phyloP scores from a whole-genome alignment of 306 rosid species.

The Pyrus communis region DNA sequence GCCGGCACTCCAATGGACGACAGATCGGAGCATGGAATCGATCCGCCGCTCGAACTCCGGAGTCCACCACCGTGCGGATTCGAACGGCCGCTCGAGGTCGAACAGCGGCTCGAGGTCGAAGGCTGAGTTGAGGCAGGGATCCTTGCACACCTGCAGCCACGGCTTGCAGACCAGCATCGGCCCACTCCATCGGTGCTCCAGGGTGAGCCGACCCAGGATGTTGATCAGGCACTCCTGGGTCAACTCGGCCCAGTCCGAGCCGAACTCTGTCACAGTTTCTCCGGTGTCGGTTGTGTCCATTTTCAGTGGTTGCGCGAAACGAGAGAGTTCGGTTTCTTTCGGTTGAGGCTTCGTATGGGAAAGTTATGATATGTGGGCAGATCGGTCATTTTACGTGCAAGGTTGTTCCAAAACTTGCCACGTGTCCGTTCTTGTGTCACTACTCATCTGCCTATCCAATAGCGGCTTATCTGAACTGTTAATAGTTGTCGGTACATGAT shows the following conservation, averaged over 20 bases:
- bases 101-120: slow-evolving; percentile 58
- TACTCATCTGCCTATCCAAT: background rate
- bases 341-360: background rate
- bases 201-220: slow-evolving; percentile 63
- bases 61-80: slow-evolving; percentile 57
- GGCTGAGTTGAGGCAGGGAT: slow-evolving; percentile 50
- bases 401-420: background rate
- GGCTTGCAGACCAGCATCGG: slow-evolving; percentile 69
- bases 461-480: background rate
- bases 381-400: background rate
- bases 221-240: slow-evolving; percentile 64
- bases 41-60: slow-evolving; percentile 52
- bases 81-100: slow-evolving; percentile 50
- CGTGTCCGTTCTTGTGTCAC: background rate
- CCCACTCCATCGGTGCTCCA: slow-evolving; percentile 64
- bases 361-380: background rate
- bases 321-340: background rate
- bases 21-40: slow-evolving; percentile 75
- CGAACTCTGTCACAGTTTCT: slow-evolving; percentile 7
- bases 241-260: slow-evolving; percentile 62
- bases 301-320: background rate
- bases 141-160: slow-evolving; percentile 60
- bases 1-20: slow-evolving; percentile 40
- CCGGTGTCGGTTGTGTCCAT: slow-evolving; percentile 22
- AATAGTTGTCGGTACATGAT: too few species aligned